Evolutionary conservation across 2,329 filamentous ascomycete species (phyloP).

Genomic region (Penicillium glabrum): DNA sequence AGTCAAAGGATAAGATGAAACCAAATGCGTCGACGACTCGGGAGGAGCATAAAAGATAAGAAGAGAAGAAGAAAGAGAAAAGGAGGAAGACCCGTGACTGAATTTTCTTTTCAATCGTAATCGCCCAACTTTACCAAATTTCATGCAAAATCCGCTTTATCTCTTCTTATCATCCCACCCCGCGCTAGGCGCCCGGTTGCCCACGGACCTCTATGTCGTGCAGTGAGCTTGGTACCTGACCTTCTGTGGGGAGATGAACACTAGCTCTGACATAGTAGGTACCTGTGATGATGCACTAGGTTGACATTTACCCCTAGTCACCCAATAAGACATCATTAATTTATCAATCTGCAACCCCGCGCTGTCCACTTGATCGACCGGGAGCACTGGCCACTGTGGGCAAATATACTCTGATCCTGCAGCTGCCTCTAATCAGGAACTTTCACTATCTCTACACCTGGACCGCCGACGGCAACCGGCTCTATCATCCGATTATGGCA

Average conservation of each 20-base stretch:
- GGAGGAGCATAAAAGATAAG: background rate
- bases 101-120: background rate
- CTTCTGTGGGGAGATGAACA: background rate
- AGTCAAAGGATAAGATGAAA: background rate
- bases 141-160: constrained; percentile 30
- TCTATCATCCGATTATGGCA: background rate
- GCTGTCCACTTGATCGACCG: constrained; percentile 3
- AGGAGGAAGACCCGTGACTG: background rate
- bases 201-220: constrained; percentile 17
- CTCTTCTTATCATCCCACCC: constrained; percentile 33
- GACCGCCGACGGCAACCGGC: background rate
- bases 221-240: constrained; percentile 15
- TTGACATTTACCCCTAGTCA: background rate
- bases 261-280: background rate
- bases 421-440: background rate
- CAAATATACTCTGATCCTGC: background rate
- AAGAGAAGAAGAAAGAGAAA: background rate
- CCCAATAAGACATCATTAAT: background rate
- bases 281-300: background rate
- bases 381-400: background rate
- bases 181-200: constrained; percentile 28
- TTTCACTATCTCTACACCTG: background rate
- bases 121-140: constrained; percentile 20
- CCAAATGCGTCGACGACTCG: background rate
- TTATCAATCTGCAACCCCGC: constrained; percentile 3